A percentile compares a stretch with the other conserved stretches of the same genome.
These are phyloP conservation scores for Suhomyces emberorum DNA, from an alignment of 805 yeast genomes.

Conservation along the genomic window DNA sequence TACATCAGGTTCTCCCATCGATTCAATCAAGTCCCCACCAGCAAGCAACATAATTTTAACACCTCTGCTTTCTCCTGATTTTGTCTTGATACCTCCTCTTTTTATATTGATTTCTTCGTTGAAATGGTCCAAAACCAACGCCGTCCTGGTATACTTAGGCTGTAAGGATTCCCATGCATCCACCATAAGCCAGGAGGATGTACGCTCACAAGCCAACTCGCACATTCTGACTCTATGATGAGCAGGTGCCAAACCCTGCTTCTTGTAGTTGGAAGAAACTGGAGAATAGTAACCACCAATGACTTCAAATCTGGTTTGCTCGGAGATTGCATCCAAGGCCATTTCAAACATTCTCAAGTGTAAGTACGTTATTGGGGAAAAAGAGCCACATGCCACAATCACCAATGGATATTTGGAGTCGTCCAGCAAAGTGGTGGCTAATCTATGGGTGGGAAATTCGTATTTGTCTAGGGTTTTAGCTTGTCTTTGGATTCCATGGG, in stretches of 20 bases:
- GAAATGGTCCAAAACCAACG: conserved; percentile 92
- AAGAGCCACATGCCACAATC: conserved; percentile 95
- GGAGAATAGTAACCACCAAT: conserved; percentile 97
- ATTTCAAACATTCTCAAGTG: conserved; percentile 97
- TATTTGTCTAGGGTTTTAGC: conserved; percentile 68
- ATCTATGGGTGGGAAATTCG: conserved; percentile 82
- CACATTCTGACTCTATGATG: conserved; percentile 95
- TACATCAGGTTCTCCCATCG: conserved; percentile 99
- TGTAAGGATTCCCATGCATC: conserved; percentile 99
- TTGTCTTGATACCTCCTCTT: conserved; percentile 74
- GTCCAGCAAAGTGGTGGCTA: conserved; percentile 66
- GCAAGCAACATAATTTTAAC: conserved; percentile 95
- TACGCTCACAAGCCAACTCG: conserved; percentile 95
- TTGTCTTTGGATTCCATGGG: conserved; percentile 89
- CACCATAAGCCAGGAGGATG: conserved; percentile 97
- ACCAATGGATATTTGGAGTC: conserved; percentile 84
- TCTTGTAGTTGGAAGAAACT: conserved; percentile 86
- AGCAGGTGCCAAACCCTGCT: conserved; percentile 88
- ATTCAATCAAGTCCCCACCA: conserved; percentile 95
- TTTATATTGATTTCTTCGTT: conserved; percentile 91
- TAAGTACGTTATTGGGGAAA: conserved; percentile 90
- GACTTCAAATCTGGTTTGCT: conserved; percentile 90
- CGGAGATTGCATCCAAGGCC: conserved; percentile 92
- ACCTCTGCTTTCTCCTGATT: conserved; percentile 63
- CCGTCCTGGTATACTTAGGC: conserved; percentile 87